Base-by-base conservation (phyloP, 2,329 filamentous ascomycete genomes). In the Fragosphaeria purpurea region DNA sequence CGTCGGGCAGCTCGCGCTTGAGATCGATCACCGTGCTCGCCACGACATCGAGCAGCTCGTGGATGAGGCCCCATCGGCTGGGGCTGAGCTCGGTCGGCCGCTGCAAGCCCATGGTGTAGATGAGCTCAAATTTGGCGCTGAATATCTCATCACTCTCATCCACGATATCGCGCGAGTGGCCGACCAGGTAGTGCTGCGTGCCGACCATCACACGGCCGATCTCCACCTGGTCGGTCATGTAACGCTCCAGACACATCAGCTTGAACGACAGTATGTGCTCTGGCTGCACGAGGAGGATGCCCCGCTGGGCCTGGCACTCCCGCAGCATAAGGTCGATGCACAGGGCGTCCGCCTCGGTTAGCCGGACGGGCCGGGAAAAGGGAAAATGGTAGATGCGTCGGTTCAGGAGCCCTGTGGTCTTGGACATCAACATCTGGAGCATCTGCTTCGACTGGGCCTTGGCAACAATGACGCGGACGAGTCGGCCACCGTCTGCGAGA, bases 71-170 rank as follows among this genome's bases (percentile, higher is more conserved):
- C 83, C 82, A 86, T 5, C 83, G 66, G 2, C 74, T 61, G 0
- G 76, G 76, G 44, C 71, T 70, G 9, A 73, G 65, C 5, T 83
- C 75, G 0, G 82, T 65, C 0, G 71, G 55, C 1, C 60, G 58
- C 51, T 81, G 76, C 0, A 60, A 53, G 0, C 80, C 82, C 56
- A 83, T 74, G 0, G 80, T 82, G 51, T 85, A 85, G 1, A 85
- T 67, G 0, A 85, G 61, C 57, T 85, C 79, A 40, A 81, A 82
- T 44, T 75, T 77, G 4, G 74, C 69, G 42, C 71, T 77, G 42
- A 84, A 76, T 49, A 77, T 79, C 51, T 84, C 79, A 45, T 86
- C 82, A 40, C 76, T 80, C 60, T 86, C 80, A 51, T 85, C 81
- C 0, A 85, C 67, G 2, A 86, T 69, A 53, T 83, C 80, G 0